A percentile compares a stretch with the other conserved stretches of the same genome.
Conservation (phyloP, 371 early-diverging fungal genomes). For the Mucor lusitanicus region DNA sequence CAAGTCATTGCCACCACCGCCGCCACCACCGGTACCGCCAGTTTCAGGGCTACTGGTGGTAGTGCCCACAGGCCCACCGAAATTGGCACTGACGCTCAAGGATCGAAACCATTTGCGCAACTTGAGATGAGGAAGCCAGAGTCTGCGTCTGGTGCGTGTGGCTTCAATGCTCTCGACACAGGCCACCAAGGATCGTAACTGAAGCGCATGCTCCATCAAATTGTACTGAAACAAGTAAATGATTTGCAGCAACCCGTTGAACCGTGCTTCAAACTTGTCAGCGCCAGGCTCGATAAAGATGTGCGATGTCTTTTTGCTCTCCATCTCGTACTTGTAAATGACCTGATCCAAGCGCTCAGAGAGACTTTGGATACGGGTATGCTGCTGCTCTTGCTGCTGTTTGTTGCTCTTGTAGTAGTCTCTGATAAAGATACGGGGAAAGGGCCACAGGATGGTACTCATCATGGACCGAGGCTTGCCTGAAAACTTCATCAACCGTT, state of each 20-base stretch:
- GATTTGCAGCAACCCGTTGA: conserved; percentile 4
- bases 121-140: conserved; percentile 30
- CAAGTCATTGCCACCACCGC: neutral
- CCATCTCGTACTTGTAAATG: conserved; percentile 8
- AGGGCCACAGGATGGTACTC: conserved; percentile 42
- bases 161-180: conserved; percentile 23
- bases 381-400: neutral
- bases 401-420: conserved; percentile 6
- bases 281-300: conserved; percentile 2
- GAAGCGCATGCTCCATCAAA: conserved; percentile 20
- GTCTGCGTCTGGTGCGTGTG: conserved; percentile 7
- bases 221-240: conserved; percentile 28
- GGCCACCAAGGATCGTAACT: conserved; percentile 13
- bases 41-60: neutral
- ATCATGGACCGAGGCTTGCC: conserved; percentile 13
- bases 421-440: conserved; percentile 32
- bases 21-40: neutral
- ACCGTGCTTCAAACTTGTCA: conserved; percentile 6
- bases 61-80: conserved; percentile 17
- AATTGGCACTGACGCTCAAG: conserved; percentile 16
- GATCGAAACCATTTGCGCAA: conserved; percentile 32
- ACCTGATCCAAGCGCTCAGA: conserved; percentile 4
- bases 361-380: neutral
- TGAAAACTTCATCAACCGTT: conserved; percentile 11
- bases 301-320: neutral